Conservation (phyloP, 805 yeast genomes). For the Ogataea pignaliae region DNA sequence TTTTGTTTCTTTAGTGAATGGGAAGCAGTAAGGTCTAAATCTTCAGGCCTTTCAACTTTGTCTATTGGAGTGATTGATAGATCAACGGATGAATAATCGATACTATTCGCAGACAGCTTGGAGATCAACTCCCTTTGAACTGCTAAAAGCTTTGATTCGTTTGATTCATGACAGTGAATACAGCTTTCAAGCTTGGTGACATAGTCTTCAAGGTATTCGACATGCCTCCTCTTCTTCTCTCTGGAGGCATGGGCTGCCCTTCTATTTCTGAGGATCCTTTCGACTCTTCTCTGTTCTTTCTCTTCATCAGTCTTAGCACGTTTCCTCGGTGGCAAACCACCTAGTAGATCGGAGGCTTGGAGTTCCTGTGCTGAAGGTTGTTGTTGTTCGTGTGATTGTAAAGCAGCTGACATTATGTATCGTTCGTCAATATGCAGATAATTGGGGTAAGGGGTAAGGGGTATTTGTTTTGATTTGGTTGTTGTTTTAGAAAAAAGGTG, state of each 20-base stretch:
- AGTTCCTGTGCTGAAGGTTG: not conserved
- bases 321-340: slow-evolving; percentile 80
- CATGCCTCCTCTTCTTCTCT: slow-evolving; percentile 91
- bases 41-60: slow-evolving; percentile 22
- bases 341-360: slow-evolving; percentile 12
- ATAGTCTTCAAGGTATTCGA: slow-evolving; percentile 73
- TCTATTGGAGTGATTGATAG: slow-evolving; percentile 9
- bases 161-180: slow-evolving; percentile 8
- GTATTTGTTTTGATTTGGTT: slow-evolving; percentile 1
- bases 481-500: too few relatives aligned
- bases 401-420: too few relatives aligned
- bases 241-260: slow-evolving; percentile 97
- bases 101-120: slow-evolving; percentile 13
- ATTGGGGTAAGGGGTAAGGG: not conserved
- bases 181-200: slow-evolving; percentile 38
- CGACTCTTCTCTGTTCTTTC: slow-evolving; percentile 93
- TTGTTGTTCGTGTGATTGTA: not conserved
- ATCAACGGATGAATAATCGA: slow-evolving; percentile 14
- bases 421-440: too few relatives aligned
- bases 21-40: slow-evolving; percentile 21
- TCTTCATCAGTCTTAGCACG: slow-evolving; percentile 96
- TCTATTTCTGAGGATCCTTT: slow-evolving; percentile 87
- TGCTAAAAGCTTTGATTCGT: slow-evolving; percentile 10
- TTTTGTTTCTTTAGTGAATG: slow-evolving; percentile 18
- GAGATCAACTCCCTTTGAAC: slow-evolving; percentile 15